Evolutionary conservation across 148 eudicot species (phyloP), one percentile per base, ranked within the genome.

Genomic region (Chenopodium berlandieri): DNA sequence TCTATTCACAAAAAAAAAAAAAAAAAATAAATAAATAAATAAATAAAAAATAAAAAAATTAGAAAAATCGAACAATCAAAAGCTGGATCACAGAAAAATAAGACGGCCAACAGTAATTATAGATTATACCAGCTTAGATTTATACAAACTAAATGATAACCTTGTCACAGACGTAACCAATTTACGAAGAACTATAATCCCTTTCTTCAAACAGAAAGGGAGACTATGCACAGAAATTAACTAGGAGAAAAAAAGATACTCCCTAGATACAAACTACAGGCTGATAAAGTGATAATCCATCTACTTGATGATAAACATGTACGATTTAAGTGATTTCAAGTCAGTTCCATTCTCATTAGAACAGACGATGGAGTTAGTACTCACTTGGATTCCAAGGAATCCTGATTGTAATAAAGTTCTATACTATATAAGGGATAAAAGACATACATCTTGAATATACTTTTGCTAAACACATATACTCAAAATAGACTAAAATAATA

Each of bases 1-100:
- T 88, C 99, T 96, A 80, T 83, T 56, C 79, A 79, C 71, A 48
- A 78, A 72, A 25, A 17, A 22, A 9, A 23, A 3, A 27, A 22
- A 52, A 1, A 74, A 27, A 79, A 72, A 25, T 7, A 40, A 9
- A 46, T 2, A 74, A n/a, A n/a, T n/a, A n/a, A n/a, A n/a, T n/a
- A n/a, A n/a, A n/a, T n/a, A n/a, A n/a, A n/a, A n/a, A n/a, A n/a
- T n/a, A n/a, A n/a, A n/a, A n/a, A n/a, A n/a, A n/a, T n/a, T n/a
- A n/a, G 20, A 50, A 4, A 74, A 50, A 48, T 11, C 23, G 14
- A 9, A 46, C n/a, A 50, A 50, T 74, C 4, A 79, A 40, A 22
- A 48, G 75, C 82, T 56, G 46, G 34, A 56, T 30, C 12, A 44
- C 22, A 60, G 20, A 23, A 40, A 30, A 40, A 30, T 13, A 2